Percentiles rank a stretch among this genome's conserved stretches.
Evolutionary conservation across 1,284 basidiomycete genomes (phyloP).

Genomic region (Afroboletus lepidellus): DNA sequence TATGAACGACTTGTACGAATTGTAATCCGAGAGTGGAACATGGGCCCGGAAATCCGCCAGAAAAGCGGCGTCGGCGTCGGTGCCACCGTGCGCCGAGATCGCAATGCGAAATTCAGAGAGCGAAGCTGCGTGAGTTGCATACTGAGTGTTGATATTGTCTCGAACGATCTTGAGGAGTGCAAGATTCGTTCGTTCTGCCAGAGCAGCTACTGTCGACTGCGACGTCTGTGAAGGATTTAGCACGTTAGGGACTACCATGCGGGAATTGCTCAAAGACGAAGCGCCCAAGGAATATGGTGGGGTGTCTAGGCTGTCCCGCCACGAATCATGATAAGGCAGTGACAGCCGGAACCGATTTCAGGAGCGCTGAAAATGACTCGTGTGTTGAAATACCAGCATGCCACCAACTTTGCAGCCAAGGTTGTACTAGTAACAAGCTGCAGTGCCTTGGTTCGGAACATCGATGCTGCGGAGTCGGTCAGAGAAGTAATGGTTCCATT

Average conservation of each 20-base stretch:
- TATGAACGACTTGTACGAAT: slow-evolving; percentile 18
- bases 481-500: too few species aligned
- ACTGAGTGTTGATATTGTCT: slow-evolving; percentile 12
- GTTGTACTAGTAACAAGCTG: too few species aligned
- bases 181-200: neutral
- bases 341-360: too few species aligned
- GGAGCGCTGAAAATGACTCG: too few species aligned
- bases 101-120: slow-evolving; percentile 4
- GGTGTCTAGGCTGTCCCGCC: neutral
- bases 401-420: too few species aligned
- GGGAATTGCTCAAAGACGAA: neutral
- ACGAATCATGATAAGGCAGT: neutral
- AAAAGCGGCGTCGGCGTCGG: neutral
- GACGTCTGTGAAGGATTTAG: neutral
- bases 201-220: neutral
- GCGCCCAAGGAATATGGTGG: neutral
- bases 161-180: slow-evolving; percentile 7
- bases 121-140: neutral
- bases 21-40: slow-evolving; percentile 8
- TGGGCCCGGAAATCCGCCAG: slow-evolving; percentile 9
- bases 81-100: neutral
- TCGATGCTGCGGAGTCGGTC: too few species aligned
- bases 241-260: neutral
- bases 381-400: too few species aligned
- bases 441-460: too few species aligned